These are phyloP conservation scores for Vinca minor DNA, from an alignment of 257 asterid genomes.

Conservation along the genomic window DNA sequence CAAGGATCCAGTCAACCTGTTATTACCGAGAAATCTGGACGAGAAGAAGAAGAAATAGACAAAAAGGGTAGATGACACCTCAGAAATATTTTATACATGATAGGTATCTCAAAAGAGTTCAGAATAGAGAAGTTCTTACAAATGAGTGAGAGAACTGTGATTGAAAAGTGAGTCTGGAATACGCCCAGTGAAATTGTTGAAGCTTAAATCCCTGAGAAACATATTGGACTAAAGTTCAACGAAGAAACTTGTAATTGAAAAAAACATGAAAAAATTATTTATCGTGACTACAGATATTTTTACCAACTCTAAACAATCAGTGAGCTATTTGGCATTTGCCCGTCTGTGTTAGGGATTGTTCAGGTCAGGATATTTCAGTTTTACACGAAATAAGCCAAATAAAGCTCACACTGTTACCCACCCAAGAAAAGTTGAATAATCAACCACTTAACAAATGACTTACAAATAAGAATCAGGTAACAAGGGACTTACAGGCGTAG, in stretches of 20 bases:
- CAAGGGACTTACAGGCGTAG: slow-evolving; percentile 46
- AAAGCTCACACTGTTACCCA: neutral
- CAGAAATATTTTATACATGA: neutral
- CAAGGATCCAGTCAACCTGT: slow-evolving; percentile 50
- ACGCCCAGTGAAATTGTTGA: slow-evolving; percentile 62
- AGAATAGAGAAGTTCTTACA: slow-evolving; percentile 33
- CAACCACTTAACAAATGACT: neutral
- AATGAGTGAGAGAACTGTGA: slow-evolving; percentile 34
- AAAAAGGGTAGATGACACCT: too few relatives aligned
- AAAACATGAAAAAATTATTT: neutral
- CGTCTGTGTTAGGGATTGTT: neutral
- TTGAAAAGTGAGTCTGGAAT: slow-evolving; percentile 54
- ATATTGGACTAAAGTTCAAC: slow-evolving; percentile 6
- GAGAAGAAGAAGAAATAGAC: neutral
- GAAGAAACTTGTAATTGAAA: neutral
- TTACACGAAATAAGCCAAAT: neutral
- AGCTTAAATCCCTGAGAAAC: slow-evolving; percentile 78
- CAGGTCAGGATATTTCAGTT: neutral
- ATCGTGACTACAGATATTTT: neutral
- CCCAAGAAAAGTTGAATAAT: neutral
- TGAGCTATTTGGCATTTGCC: neutral
- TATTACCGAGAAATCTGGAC: slow-evolving; percentile 78
- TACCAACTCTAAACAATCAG: neutral
- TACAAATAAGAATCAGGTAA: too few relatives aligned
- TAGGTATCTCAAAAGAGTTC: neutral